These are phyloP conservation scores for Populus simonii DNA, from an alignment of 345 rosid species.

Conservation along the genomic window DNA sequence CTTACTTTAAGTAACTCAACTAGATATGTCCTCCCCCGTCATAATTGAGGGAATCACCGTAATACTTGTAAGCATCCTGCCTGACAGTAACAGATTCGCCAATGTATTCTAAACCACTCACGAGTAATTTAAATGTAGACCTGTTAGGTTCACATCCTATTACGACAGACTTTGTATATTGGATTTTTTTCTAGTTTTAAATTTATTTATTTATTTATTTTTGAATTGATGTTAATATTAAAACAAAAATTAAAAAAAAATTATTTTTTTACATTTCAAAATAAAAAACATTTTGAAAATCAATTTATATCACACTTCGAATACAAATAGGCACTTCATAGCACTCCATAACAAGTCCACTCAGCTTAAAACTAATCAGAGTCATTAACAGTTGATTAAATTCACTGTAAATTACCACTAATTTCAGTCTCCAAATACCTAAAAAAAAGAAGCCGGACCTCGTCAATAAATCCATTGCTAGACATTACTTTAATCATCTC, in stretches of 20 bases:
- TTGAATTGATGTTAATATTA: too few species aligned
- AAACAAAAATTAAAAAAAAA: too few species aligned
- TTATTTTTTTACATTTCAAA: too few species aligned
- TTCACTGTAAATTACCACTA: slow-evolving; percentile 28
- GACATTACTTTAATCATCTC: slow-evolving; percentile 57
- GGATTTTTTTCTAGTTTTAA: too few species aligned
- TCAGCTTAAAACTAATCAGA: slow-evolving; percentile 40
- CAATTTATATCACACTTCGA: too few species aligned
- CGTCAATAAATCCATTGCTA: slow-evolving; percentile 44
- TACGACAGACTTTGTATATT: slow-evolving; percentile 35
- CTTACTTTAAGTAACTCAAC: neutral
- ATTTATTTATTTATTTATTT: too few species aligned
- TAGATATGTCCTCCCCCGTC: slow-evolving; percentile 26
- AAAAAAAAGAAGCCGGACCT: slow-evolving; percentile 39
- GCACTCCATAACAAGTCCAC: slow-evolving; percentile 52
- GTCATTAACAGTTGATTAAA: slow-evolving; percentile 53
- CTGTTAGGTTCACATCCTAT: slow-evolving; percentile 68
- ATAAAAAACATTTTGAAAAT: too few species aligned
- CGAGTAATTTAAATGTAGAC: slow-evolving; percentile 47
- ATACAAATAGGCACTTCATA: slow-evolving; percentile 11
- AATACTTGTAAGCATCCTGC: slow-evolving; percentile 55
- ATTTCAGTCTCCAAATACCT: slow-evolving; percentile 41
- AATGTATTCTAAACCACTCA: slow-evolving; percentile 53
- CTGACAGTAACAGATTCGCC: slow-evolving; percentile 50
- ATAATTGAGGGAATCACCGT: slow-evolving; percentile 54